These are phyloP conservation scores for Clavaria fumosa DNA, from an alignment of 768 basidiomycete species.

Conservation along the genomic window DNA sequence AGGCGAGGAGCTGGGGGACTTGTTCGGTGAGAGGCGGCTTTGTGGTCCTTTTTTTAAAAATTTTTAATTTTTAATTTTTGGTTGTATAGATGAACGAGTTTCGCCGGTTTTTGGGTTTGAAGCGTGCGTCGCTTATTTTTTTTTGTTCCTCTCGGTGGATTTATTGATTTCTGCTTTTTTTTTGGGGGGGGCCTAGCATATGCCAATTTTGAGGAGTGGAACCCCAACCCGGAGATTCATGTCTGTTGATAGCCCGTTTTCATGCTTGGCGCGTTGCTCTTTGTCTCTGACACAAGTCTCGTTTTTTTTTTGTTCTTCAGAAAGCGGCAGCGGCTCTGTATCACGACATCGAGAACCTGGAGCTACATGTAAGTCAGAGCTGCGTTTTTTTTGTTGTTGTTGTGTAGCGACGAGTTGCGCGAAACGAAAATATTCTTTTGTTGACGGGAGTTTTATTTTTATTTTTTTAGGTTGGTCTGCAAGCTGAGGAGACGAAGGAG, in stretches of 20 bases:
- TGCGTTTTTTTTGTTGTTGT: no score
- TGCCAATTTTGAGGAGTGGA: conserved; percentile 55
- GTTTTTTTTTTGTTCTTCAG: conserved; percentile 26
- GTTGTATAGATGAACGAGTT: conserved; percentile 47
- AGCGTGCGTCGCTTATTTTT: conserved; percentile 27
- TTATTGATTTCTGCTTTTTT: no score
- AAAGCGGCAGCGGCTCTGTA: conserved; percentile 51
- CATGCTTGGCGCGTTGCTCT: neutral
- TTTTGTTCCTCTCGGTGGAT: no score
- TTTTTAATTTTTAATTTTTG: conserved; percentile 4
- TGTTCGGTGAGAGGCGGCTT: conserved; percentile 41
- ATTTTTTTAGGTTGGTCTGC: conserved; percentile 45
- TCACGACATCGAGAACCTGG: conserved; percentile 60
- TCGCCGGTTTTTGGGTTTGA: conserved; percentile 53
- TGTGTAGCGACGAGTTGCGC: no score
- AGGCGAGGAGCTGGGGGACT: conserved; percentile 51
- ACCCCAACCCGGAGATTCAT: conserved; percentile 38
- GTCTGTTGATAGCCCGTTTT: conserved; percentile 19
- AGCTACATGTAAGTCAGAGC: conserved; percentile 43
- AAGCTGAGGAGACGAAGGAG: conserved; percentile 57
- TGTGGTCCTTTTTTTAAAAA: neutral
- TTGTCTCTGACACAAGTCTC: neutral
- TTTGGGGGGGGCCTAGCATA: no score
- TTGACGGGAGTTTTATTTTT: neutral
- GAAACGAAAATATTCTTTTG: conserved; percentile 1